Percentiles rank a stretch among this genome's conserved stretches.
Evolutionary conservation across 139 green algal genomes (phyloP).

Genomic region (Chlamydomonas asymmetrica): DNA sequence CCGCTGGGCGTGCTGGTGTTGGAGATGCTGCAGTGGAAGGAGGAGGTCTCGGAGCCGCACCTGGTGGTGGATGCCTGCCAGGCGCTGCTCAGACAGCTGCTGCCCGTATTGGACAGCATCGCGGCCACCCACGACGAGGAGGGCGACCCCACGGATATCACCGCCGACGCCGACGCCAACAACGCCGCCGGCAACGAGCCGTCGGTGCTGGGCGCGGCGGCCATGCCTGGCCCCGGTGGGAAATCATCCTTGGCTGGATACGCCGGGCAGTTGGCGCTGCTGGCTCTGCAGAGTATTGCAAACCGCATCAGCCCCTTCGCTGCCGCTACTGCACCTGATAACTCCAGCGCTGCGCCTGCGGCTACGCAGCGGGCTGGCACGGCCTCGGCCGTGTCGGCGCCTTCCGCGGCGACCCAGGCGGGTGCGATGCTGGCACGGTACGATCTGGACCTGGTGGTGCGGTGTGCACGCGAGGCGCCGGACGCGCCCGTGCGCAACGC

Average conservation of each 20-base stretch:
- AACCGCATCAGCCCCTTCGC: too few relatives aligned
- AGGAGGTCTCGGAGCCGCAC: constrained; percentile 4
- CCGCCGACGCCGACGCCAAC: neutral
- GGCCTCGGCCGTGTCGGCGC: neutral
- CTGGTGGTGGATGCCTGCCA: constrained; percentile 42
- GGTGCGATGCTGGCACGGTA: constrained; percentile 10
- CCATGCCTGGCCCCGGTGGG: neutral
- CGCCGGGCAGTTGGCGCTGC: constrained; percentile 58
- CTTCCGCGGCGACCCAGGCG: neutral
- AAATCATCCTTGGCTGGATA: constrained; percentile 52
- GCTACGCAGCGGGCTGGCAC: too few relatives aligned
- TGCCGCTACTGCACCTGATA: too few relatives aligned
- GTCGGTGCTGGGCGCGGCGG: neutral
- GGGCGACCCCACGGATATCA: neutral
- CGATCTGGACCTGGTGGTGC: constrained; percentile 63
- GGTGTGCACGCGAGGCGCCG: constrained; percentile 45
- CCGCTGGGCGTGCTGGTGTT: constrained; percentile 33
- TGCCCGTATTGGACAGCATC: constrained; percentile 33
- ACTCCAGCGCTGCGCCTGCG: too few relatives aligned
- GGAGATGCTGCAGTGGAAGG: constrained; percentile 73
- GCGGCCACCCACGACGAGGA: neutral
- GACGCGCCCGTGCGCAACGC: constrained; percentile 68
- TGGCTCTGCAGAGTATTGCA: constrained; percentile 44
- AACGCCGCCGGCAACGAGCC: neutral
- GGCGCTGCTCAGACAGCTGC: constrained; percentile 27